Conservation (phyloP, 768 basidiomycete species). For the Brasilioporus rufonigricans region DNA sequence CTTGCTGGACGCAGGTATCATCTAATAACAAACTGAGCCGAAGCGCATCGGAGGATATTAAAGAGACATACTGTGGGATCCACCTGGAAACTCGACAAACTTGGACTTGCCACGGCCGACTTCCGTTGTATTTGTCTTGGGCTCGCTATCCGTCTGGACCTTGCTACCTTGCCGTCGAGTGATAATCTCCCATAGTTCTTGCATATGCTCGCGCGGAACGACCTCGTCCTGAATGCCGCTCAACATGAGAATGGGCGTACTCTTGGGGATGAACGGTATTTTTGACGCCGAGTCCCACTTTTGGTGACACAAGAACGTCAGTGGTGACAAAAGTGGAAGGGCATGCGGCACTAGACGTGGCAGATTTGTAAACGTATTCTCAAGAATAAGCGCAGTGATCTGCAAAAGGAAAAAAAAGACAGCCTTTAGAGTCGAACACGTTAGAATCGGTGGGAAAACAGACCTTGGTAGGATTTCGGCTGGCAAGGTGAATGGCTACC, state of each 20-base stretch:
- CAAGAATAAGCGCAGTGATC: slow-evolving; percentile 80
- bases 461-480: slow-evolving; percentile 69
- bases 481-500: slow-evolving; percentile 85
- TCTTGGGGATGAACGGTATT: slow-evolving; percentile 57
- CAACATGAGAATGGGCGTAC: slow-evolving; percentile 77
- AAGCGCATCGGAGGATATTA: not conserved
- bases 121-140: slow-evolving; percentile 40
- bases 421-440: no score
- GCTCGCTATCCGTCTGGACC: slow-evolving; percentile 14
- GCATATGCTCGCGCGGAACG: slow-evolving; percentile 55
- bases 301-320: slow-evolving; percentile 81
- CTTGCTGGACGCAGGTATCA: slow-evolving; percentile 53
- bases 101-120: slow-evolving; percentile 52
- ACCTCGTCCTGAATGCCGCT: slow-evolving; percentile 62
- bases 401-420: slow-evolving; percentile 27
- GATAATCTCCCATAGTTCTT: slow-evolving; percentile 63
- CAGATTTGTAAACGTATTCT: slow-evolving; percentile 91
- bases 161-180: slow-evolving; percentile 42
- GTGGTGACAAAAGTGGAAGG: slow-evolving; percentile 67
- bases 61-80: slow-evolving; percentile 50
- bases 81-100: slow-evolving; percentile 54
- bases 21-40: slow-evolving; percentile 30
- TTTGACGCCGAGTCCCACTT: slow-evolving; percentile 82
- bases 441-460: not conserved
- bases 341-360: slow-evolving; percentile 78